Percentiles rank a stretch among this genome's conserved stretches.
phyloP scores from a whole-genome alignment of 805 yeast genomes.

The Candida wancherniae region DNA sequence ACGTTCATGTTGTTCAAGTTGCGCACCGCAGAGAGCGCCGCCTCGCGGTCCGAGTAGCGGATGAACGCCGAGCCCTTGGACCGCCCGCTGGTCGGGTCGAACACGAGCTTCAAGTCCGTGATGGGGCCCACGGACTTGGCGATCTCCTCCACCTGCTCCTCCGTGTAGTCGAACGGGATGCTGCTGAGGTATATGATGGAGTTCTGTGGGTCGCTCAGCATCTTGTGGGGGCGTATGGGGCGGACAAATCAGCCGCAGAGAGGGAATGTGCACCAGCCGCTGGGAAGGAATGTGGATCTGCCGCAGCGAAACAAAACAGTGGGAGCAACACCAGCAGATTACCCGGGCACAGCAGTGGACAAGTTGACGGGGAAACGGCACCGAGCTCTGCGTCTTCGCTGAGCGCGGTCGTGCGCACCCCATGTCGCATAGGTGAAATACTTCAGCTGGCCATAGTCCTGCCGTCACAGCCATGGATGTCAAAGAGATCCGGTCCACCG shows the following conservation, averaged over 20 bases:
- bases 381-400: too few relatives aligned
- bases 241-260: too few relatives aligned
- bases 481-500: slow-evolving; percentile 66
- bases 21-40: slow-evolving; percentile 87
- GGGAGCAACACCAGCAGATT: too few relatives aligned
- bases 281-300: too few relatives aligned
- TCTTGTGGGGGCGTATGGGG: too few relatives aligned
- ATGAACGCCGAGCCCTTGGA: slow-evolving; percentile 90
- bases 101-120: slow-evolving; percentile 63
- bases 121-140: slow-evolving; percentile 90
- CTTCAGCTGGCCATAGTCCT: slow-evolving; percentile 1
- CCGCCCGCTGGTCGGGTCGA: slow-evolving; percentile 84
- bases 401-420: slow-evolving; percentile 1
- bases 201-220: slow-evolving; percentile 11
- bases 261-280: too few relatives aligned
- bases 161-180: slow-evolving; percentile 90
- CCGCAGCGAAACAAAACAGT: too few relatives aligned
- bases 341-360: too few relatives aligned
- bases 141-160: slow-evolving; percentile 84
- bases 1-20: slow-evolving; percentile 75
- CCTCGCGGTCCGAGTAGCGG: slow-evolving; percentile 74
- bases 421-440: neutral
- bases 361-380: too few relatives aligned
- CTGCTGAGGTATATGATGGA: slow-evolving; percentile 67
- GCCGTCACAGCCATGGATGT: slow-evolving; percentile 46